These are phyloP conservation scores for Spinacia oleracea DNA, from an alignment of 179 eudicot genomes.

Conservation along the genomic window DNA sequence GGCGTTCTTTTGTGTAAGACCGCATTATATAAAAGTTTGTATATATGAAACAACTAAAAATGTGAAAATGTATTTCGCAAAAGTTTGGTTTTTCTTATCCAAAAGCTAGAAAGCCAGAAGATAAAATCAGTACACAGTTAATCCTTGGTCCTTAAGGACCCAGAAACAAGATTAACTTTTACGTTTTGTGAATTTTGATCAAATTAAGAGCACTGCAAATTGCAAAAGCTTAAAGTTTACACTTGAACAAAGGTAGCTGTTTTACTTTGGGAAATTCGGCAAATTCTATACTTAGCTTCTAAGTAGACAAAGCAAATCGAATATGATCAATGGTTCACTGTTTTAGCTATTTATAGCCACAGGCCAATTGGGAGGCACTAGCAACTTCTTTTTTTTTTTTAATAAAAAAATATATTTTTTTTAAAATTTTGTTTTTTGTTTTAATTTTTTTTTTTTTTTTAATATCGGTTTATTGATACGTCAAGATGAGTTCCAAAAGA, in stretches of 20 bases:
- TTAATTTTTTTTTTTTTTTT: no score
- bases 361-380: no score
- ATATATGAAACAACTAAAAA: no score
- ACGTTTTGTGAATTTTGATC: constrained; percentile 2
- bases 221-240: constrained; percentile 6
- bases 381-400: no score
- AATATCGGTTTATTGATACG: no score
- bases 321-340: neutral
- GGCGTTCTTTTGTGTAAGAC: no score
- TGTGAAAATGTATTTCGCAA: no score
- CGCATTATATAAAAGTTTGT: no score
- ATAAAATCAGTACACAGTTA: neutral
- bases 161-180: neutral
- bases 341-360: neutral
- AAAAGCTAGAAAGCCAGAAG: constrained; percentile 21
- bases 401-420: no score
- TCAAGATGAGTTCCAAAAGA: no score
- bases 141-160: constrained; percentile 24
- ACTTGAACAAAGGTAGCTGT: constrained; percentile 7
- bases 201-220: neutral
- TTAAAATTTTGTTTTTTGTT: no score
- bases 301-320: constrained; percentile 26
- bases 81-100: neutral
- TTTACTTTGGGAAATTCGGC: constrained; percentile 12
- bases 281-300: constrained; percentile 29